A percentile compares a stretch with the other conserved stretches of the same genome.
Conservation (phyloP, 352 stramenopile genomes). For the Phytophthora crassamura region DNA sequence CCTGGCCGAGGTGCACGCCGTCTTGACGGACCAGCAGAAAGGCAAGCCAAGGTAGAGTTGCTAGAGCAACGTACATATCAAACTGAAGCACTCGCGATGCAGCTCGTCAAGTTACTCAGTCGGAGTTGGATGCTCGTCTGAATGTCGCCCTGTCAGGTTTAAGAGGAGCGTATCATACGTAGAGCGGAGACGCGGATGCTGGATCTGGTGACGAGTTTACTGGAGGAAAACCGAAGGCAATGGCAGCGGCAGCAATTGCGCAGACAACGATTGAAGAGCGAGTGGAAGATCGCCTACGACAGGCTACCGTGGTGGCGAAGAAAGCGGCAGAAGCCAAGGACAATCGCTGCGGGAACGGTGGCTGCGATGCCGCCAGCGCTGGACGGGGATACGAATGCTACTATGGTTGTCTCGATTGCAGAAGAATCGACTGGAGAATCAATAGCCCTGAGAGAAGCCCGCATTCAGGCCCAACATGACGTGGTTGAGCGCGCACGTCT, state of each 20-base stretch:
- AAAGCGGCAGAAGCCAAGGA: constrained; percentile 2
- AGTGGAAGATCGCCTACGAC: not conserved
- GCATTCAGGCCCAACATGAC: constrained; percentile 4
- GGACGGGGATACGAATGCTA: not conserved
- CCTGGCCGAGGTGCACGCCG: not conserved
- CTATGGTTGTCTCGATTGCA: not conserved
- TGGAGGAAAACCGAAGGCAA: constrained; percentile 8
- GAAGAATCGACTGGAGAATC: not conserved
- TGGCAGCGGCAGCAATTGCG: not conserved
- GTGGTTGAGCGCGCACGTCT: not conserved
- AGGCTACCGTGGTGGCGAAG: constrained; percentile 3
- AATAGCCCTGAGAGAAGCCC: not conserved
- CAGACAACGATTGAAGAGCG: not conserved
- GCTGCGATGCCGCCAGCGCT: not conserved
- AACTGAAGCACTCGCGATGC: not conserved
- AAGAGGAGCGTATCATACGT: not conserved
- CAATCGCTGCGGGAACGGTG: not conserved
- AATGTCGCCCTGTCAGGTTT: not conserved
- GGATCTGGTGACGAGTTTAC: not conserved
- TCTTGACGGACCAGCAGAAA: not conserved
- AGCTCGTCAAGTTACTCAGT: not conserved
- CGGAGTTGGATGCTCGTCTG: constrained; percentile 2
- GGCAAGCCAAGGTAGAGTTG: too few species aligned
- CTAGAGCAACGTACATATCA: too few species aligned
- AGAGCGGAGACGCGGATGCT: not conserved